A percentile compares a stretch with the other conserved stretches of the same genome.
Conservation (phyloP, 1,284 basidiomycete species). For the Cryptococcus floricola region DNA sequence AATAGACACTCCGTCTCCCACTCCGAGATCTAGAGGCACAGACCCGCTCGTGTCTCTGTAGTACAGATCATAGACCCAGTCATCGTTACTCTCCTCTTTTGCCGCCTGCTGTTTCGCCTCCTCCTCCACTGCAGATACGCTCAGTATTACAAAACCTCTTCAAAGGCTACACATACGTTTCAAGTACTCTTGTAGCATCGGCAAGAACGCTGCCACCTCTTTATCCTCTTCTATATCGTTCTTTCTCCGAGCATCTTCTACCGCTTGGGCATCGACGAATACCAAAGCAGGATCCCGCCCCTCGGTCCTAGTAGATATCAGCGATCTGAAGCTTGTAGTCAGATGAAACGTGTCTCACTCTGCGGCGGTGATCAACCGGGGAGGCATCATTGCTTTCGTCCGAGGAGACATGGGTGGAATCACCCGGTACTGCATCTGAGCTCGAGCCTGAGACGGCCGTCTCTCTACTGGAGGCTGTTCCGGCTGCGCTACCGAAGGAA, state of each 20-base stretch:
- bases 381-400: slow-evolving; percentile 26
- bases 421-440: slow-evolving; percentile 32
- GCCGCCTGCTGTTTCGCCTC: slow-evolving; percentile 1
- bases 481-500: too few species aligned
- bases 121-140: slow-evolving; percentile 17
- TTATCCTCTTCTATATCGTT: slow-evolving; percentile 24
- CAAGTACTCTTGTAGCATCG: slow-evolving; percentile 49
- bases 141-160: background rate
- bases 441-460: background rate
- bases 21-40: slow-evolving; percentile 21
- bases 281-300: slow-evolving; percentile 19
- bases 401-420: slow-evolving; percentile 27
- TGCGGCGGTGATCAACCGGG: slow-evolving; percentile 30
- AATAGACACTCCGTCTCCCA: slow-evolving; percentile 32
- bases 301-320: slow-evolving; percentile 12
- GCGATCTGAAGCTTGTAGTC: too few species aligned
- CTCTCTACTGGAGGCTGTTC: background rate
- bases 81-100: slow-evolving; percentile 18
- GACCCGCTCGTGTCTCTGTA: slow-evolving; percentile 38
- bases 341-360: slow-evolving; percentile 21
- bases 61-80: slow-evolving; percentile 51
- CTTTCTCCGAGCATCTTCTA: slow-evolving; percentile 11
- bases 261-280: slow-evolving; percentile 47
- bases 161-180: slow-evolving; percentile 23
- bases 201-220: slow-evolving; percentile 47